A percentile compares a stretch with the other conserved stretches of the same genome.
phyloP scores from a whole-genome alignment of 345 rosid genomes.

The Rhizophora apiculata region DNA sequence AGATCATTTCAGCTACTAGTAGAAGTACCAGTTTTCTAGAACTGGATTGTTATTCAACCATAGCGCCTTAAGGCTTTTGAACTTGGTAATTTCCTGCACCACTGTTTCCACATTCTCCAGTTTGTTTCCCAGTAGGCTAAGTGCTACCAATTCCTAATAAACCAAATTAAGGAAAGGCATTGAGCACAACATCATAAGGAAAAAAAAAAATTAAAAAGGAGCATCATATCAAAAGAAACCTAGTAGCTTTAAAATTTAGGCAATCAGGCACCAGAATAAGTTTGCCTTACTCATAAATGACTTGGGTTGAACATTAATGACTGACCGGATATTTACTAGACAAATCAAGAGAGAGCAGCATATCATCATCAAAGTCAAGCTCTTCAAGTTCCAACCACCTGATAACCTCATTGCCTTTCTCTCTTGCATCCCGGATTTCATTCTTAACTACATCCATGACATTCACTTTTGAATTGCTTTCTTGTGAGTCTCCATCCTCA shows the following conservation, averaged over 20 bases:
- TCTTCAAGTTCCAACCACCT: constrained; percentile 93
- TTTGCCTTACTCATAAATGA: neutral
- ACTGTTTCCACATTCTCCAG: constrained; percentile 49
- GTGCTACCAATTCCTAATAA: constrained; percentile 68
- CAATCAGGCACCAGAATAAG: neutral
- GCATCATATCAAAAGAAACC: neutral
- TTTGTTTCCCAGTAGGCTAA: constrained; percentile 77
- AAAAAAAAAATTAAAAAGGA: neutral
- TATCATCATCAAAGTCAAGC: constrained; percentile 55
- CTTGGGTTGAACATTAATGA: neutral
- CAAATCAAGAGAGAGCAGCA: constrained; percentile 53
- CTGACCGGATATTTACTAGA: constrained; percentile 61
- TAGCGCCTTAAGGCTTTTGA: constrained; percentile 65
- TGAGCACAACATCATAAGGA: neutral
- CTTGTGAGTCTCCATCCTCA: constrained; percentile 21
- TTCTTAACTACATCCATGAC: constrained; percentile 44
- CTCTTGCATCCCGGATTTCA: constrained; percentile 49
- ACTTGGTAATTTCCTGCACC: constrained; percentile 57
- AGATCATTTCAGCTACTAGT: neutral
- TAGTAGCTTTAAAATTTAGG: neutral
- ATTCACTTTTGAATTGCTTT: constrained; percentile 30
- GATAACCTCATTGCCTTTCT: constrained; percentile 41
- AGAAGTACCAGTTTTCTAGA: constrained; percentile 47
- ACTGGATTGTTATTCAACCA: constrained; percentile 87
- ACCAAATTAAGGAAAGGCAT: neutral